A percentile compares a stretch with the other conserved stretches of the same genome.
These are phyloP conservation scores for Ogataea corticis DNA, from an alignment of 805 yeast genomes.

Conservation along the genomic window DNA sequence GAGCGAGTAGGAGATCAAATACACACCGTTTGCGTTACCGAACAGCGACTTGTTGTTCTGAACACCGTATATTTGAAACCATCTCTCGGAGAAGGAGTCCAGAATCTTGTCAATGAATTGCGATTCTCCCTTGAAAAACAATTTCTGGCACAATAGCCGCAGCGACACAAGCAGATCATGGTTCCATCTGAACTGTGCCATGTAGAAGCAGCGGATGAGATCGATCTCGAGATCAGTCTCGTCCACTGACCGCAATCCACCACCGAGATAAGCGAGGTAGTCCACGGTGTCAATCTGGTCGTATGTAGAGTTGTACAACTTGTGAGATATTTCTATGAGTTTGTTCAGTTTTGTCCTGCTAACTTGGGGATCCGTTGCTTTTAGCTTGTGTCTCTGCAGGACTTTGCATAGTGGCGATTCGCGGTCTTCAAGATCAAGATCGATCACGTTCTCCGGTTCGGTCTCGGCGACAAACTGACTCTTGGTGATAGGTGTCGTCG, in stretches of 20 bases:
- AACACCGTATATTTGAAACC: constrained; percentile 53
- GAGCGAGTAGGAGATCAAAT: constrained; percentile 70
- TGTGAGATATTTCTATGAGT: constrained; percentile 29
- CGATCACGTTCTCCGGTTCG: neutral
- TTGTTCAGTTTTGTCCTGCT: constrained; percentile 10
- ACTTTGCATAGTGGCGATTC: constrained; percentile 5
- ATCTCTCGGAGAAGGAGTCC: constrained; percentile 64
- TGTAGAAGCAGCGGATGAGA: constrained; percentile 42
- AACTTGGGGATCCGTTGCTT: constrained; percentile 1
- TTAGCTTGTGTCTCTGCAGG: constrained; percentile 3
- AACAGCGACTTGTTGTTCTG: constrained; percentile 31
- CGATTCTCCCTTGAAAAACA: constrained; percentile 82
- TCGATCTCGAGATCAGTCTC: constrained; percentile 37
- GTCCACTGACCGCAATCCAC: constrained; percentile 22
- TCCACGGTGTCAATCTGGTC: constrained; percentile 22
- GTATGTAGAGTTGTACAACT: constrained; percentile 35
- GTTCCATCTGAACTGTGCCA: constrained; percentile 47
- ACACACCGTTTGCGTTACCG: constrained; percentile 57
- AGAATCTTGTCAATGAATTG: constrained; percentile 76
- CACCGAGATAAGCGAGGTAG: constrained; percentile 29
- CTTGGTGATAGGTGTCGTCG: neutral
- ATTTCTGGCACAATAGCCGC: constrained; percentile 57
- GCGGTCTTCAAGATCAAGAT: constrained; percentile 3
- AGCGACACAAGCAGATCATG: constrained; percentile 57
- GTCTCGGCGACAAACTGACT: neutral